phyloP scores from a whole-genome alignment of 371 early-diverging fungal species.

The Mortierella sp. region DNA sequence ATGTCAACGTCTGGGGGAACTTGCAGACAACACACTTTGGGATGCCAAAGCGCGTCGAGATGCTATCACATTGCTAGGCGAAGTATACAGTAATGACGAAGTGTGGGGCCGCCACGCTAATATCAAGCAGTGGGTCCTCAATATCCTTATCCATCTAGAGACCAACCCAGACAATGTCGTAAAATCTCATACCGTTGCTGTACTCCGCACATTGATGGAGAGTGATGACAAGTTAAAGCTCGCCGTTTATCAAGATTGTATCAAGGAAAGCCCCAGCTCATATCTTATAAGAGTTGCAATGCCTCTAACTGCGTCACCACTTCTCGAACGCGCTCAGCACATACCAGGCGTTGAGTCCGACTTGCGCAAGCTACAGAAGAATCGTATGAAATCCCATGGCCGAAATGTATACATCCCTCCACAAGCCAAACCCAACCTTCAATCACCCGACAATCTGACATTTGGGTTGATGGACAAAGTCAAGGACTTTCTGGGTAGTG shows the following conservation, averaged over 20 bases:
- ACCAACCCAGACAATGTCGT: no score
- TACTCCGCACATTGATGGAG: not conserved
- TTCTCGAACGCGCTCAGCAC: no score
- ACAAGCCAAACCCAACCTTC: constrained; percentile 1
- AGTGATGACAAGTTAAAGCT: no score
- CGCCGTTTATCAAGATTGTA: no score
- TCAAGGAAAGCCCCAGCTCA: no score
- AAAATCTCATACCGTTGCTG: not conserved
- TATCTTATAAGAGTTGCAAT: no score
- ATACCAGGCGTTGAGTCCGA: no score
- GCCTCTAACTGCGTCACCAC: no score
- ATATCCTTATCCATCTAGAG: not conserved
- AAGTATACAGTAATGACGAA: not conserved
- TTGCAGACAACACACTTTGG: not conserved
- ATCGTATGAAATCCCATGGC: not conserved
- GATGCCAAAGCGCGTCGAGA: not conserved
- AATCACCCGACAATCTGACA: not conserved
- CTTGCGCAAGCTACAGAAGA: no score
- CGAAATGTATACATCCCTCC: not conserved
- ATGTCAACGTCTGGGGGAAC: not conserved
- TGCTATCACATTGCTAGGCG: not conserved
- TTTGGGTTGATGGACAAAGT: no score
- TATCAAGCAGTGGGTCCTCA: constrained; percentile 2
- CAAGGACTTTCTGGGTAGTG: constrained; percentile 1
- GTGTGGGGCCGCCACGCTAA: not conserved